Evolutionary conservation across 805 yeast species (phyloP), one percentile per base, ranked within the genome.

Genomic region (Candida taoyuanica): DNA sequence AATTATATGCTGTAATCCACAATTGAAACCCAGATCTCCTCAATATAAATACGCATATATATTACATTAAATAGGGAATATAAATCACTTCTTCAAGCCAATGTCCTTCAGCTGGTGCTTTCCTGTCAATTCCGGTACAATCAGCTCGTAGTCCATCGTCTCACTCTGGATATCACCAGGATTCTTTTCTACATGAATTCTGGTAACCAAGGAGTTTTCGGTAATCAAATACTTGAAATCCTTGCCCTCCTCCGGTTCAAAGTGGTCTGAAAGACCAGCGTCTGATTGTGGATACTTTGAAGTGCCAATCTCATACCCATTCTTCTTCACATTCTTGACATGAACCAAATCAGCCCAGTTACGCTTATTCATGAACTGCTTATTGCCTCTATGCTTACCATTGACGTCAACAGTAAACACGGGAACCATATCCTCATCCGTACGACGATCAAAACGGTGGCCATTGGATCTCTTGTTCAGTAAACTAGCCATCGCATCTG

Each of bases 401-500:
- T 78, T 72, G 0, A 79, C 76, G 37, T 85, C 85, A 17, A 59
- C 55, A 3, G 63, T 52, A 60, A 89, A 88, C 7, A 88, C 50
- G 1, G 85, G 83, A n/a, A 87, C 76, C 56, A 84, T 72, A 51
- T 87, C 93, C 58, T 91, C 97, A 47, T 78, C 85, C 4, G 89
- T 79, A 27, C 68, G 58, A 29, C 52, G 59, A 53, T 74, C 83
- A 49, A 80, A 81, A 44, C 73, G 79, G 60, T 89, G 97, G 17
- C 75, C 64, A 8, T 48, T 49, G 12, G 85, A 71, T 50, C 96
- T 68, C 50, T 70, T 76, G 59, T 83, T 72, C 48, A 91, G 64
- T 46, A 91, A 65, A 5, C 65, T 63, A 1, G 95, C 93, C 83
- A 91, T 84, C 6, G 81, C 80, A 55, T 78, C 76, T 2, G 97